phyloP scores from a whole-genome alignment of 179 eudicot species.

The Silene coronaria region DNA sequence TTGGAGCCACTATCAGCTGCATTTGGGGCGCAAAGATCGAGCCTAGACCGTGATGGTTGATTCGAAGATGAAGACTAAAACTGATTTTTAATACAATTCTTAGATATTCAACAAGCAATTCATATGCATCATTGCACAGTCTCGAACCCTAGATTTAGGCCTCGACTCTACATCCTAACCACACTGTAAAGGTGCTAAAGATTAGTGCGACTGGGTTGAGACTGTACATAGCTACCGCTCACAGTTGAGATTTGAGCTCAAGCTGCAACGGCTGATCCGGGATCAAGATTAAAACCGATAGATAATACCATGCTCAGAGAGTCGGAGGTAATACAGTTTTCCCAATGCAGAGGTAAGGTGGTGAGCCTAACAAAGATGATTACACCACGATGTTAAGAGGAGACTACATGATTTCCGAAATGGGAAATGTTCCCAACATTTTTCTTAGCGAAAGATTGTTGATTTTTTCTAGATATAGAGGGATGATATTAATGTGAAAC shows the following conservation, averaged over 20 bases:
- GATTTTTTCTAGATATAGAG: constrained; percentile 2
- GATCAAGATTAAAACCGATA: not conserved
- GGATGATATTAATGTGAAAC: not conserved
- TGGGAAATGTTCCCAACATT: not conserved
- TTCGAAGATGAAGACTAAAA: not conserved
- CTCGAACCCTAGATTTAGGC: too few species aligned
- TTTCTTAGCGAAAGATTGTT: not conserved
- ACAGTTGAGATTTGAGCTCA: too few species aligned
- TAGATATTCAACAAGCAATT: too few species aligned
- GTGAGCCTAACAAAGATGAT: not conserved
- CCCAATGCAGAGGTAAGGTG: not conserved
- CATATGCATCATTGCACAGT: too few species aligned
- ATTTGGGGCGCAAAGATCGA: not conserved
- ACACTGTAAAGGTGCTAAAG: too few species aligned
- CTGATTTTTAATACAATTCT: too few species aligned
- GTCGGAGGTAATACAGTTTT: not conserved
- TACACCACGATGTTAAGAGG: constrained; percentile 4
- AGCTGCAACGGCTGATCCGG: too few species aligned
- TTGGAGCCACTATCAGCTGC: not conserved
- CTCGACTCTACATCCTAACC: too few species aligned
- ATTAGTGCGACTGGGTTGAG: too few species aligned
- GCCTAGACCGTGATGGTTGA: too few species aligned
- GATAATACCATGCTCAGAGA: not conserved
- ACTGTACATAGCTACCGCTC: too few species aligned
- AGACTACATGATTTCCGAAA: not conserved